Conservation (phyloP, 2,329 filamentous ascomycete species). For the Microcera coccophila region DNA sequence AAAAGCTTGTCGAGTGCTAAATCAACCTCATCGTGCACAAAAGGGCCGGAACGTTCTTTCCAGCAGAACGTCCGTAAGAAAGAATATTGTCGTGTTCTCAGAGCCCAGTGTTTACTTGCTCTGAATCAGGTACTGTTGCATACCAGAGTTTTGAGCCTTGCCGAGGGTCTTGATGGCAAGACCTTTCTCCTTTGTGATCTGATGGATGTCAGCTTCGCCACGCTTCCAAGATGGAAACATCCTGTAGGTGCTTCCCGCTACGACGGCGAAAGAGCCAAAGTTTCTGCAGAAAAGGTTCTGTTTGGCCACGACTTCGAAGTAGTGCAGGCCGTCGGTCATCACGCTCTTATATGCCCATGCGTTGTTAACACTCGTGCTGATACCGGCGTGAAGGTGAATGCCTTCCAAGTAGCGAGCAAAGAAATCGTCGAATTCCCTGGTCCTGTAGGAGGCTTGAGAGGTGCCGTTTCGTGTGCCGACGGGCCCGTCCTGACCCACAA, state of each 20-base stretch:
- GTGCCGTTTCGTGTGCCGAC: background rate
- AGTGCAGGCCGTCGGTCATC: constrained; percentile 13
- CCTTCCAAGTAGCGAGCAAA: constrained; percentile 10
- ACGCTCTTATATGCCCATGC: constrained; percentile 11
- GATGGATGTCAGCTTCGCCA: constrained; percentile 9
- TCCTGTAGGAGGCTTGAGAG: constrained; percentile 11
- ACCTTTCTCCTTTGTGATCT: constrained; percentile 10
- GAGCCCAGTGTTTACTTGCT: too few relatives aligned
- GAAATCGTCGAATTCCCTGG: constrained; percentile 12
- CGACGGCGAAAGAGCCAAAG: constrained; percentile 2
- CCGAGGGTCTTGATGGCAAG: constrained; percentile 16
- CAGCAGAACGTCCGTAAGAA: too few relatives aligned
- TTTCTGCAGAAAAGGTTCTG: constrained; percentile 12
- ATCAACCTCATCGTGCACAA: too few relatives aligned
- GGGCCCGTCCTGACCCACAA: constrained; percentile 18
- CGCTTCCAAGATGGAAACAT: constrained; percentile 26
- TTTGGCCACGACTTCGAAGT: constrained; percentile 12
- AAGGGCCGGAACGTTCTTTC: too few relatives aligned
- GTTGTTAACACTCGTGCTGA: background rate
- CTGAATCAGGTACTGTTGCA: constrained; percentile 17
- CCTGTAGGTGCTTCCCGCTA: constrained; percentile 3
- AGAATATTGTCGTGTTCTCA: too few relatives aligned
- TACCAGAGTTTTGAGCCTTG: constrained; percentile 15
- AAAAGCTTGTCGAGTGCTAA: too few relatives aligned
- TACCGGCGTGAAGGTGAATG: constrained; percentile 9